These are phyloP conservation scores for Metarhizium album DNA, from an alignment of 2,329 filamentous ascomycete genomes.

Conservation along the genomic window DNA sequence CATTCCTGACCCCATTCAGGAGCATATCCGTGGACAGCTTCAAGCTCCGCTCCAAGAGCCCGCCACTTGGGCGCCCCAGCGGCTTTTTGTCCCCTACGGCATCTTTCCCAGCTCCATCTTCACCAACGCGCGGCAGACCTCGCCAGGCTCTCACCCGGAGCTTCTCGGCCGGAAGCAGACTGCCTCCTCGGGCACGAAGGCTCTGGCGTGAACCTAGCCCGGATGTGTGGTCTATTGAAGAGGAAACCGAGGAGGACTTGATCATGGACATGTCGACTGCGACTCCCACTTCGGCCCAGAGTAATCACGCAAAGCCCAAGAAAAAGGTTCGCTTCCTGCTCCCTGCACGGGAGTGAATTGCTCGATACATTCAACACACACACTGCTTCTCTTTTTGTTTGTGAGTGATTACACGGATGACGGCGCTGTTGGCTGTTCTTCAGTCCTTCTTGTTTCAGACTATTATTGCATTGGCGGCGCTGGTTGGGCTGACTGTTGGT, in stretches of 20 bases:
- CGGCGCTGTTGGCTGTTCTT: constrained; percentile 4
- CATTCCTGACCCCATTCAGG: constrained; percentile 31
- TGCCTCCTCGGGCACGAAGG: constrained; percentile 27
- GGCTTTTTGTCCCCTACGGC: constrained; percentile 16
- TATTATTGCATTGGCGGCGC: constrained; percentile 2
- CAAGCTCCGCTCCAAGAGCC: constrained; percentile 20
- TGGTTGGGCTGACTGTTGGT: background rate
- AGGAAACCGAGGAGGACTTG: constrained; percentile 45
- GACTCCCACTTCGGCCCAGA: constrained; percentile 17
- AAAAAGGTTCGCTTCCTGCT: constrained; percentile 48
- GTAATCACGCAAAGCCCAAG: constrained; percentile 33
- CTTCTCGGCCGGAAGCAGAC: constrained; percentile 8
- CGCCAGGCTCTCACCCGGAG: constrained; percentile 3
- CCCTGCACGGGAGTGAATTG: constrained; percentile 27
- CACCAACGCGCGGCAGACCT: constrained; percentile 3
- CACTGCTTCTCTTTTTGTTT: constrained; percentile 8
- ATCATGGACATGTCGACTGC: constrained; percentile 30
- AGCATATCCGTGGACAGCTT: constrained; percentile 29
- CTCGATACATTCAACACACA: background rate
- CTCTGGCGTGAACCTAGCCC: constrained; percentile 48
- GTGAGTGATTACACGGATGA: background rate
- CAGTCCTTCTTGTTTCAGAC: background rate
- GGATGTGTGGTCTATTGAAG: constrained; percentile 49
- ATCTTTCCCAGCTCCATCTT: constrained; percentile 7
- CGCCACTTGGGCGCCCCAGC: constrained; percentile 20